phyloP scores from a whole-genome alignment of 805 yeast species.

The Wickerhamomyces alni region DNA sequence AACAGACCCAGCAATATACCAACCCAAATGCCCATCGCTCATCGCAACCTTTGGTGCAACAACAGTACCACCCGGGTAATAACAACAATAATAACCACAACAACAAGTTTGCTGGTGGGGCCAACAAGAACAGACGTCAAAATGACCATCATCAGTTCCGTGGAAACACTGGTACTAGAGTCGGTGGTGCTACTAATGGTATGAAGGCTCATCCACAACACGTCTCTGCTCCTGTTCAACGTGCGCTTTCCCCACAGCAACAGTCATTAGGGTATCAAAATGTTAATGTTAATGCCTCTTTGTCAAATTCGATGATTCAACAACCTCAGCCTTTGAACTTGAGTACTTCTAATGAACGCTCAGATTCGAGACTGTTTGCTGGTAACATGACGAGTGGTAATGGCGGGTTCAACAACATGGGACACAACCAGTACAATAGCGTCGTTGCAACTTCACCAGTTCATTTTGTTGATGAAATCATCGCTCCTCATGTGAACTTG shows the following conservation, averaged over 20 bases:
- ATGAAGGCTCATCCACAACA: too few species aligned
- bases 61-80: too few species aligned
- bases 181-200: not conserved
- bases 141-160: slow-evolving; percentile 1
- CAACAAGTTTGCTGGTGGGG: not conserved
- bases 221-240: not conserved
- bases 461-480: slow-evolving; percentile 14
- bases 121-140: not conserved
- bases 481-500: slow-evolving; percentile 5
- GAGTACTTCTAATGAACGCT: not conserved
- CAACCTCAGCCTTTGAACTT: slow-evolving; percentile 2
- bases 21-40: not conserved
- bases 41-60: too few species aligned
- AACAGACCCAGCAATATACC: slow-evolving; percentile 11
- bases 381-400: not conserved
- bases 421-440: not conserved
- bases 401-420: not conserved
- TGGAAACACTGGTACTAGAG: not conserved
- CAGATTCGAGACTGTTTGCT: not conserved
- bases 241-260: not conserved
- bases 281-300: not conserved
- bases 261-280: not conserved
- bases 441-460: slow-evolving; percentile 17
- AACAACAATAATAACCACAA: not conserved
- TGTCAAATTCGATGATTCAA: not conserved